Evolutionary conservation across 495 filamentous ascomycete genomes (phyloP), one percentile per base, ranked within the genome.

Genomic region (Penicillium roqueforti): DNA sequence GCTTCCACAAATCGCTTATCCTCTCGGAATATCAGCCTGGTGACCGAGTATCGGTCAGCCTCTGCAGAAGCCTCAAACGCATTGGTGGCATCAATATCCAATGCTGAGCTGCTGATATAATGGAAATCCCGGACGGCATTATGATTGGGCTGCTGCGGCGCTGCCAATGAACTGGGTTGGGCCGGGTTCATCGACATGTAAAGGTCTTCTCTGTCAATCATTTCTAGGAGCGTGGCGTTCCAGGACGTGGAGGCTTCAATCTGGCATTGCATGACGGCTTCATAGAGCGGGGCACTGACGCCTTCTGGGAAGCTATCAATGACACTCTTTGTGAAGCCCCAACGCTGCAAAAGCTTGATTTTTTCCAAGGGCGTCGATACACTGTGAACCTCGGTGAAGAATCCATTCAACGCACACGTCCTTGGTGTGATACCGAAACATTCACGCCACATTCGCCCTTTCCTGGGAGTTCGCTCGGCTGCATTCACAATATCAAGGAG

Each of bases 1-100:
- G 90, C 92, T 68, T 97, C 93, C 22, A 85, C 74, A 47, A 95
- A 86, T 18, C 93, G 86, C 50, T 87, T 83, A 59, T 99, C 93
- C 47, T 97, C 90, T 46, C 85, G 85, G 76, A 96, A 99, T 47
- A 97, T 85, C 13, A 92, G 72, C 39, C 84, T 80, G 13, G 92
- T 90, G 9, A 97, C 81, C 1, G 83, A 81, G 63, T 89, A 84
- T 14, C 91, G 80, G 60, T 96, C 92, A 28, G 84, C 82, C 60
- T 91, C 91, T 13, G 84, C 80, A 49, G 83, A 81, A 6, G 77
- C 80, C 60, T 87, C 84, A 57, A 84, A 86, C 1, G 81, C 77
- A 37, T 80, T 80, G 45, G 79, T 76, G 6, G 69, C 58, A 45
- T 87, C 84, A 19, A 76, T 70, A 36, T 87, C 83, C 19, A 84